Conservation (phyloP, 2,329 filamentous ascomycete species). For the Venturia aucupariae region DNA sequence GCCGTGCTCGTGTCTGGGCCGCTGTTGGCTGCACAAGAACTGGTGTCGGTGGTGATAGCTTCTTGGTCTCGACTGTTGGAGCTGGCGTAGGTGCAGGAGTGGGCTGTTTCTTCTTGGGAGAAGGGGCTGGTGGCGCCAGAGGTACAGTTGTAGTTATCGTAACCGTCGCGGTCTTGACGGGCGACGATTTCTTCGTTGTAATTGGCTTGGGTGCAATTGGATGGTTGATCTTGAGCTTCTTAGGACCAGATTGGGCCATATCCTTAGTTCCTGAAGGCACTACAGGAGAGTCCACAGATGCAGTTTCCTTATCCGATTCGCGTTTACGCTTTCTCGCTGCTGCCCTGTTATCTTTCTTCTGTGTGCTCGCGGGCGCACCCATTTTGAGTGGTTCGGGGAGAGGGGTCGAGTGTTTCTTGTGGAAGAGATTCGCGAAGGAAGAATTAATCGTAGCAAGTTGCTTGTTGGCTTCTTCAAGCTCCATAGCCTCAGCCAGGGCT, state of each 20-base stretch:
- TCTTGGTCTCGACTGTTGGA: conserved; percentile 10
- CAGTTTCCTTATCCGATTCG: conserved; percentile 35
- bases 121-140: conserved; percentile 35
- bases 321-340: conserved; percentile 44
- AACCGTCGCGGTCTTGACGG: conserved; percentile 21
- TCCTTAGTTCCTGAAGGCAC: conserved; percentile 20
- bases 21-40: conserved; percentile 20
- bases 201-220: conserved; percentile 18
- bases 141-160: conserved; percentile 28
- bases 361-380: conserved; percentile 18
- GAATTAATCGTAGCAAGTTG: conserved; percentile 22
- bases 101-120: conserved; percentile 16
- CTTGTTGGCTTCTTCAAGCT: conserved; percentile 26
- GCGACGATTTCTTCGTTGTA: conserved; percentile 25
- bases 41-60: conserved; percentile 21
- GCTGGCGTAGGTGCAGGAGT: conserved; percentile 16
- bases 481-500: conserved; percentile 16
- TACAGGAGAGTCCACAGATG: conserved; percentile 15
- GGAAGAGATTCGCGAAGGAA: conserved; percentile 27
- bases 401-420: conserved; percentile 9
- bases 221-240: conserved; percentile 14
- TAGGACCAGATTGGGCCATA: conserved; percentile 5
- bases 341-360: conserved; percentile 19
- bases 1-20: conserved; percentile 25
- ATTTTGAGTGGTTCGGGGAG: conserved; percentile 19